Evolutionary conservation across 352 stramenopile species (phyloP).

Genomic region (Phytophthora crassamura): DNA sequence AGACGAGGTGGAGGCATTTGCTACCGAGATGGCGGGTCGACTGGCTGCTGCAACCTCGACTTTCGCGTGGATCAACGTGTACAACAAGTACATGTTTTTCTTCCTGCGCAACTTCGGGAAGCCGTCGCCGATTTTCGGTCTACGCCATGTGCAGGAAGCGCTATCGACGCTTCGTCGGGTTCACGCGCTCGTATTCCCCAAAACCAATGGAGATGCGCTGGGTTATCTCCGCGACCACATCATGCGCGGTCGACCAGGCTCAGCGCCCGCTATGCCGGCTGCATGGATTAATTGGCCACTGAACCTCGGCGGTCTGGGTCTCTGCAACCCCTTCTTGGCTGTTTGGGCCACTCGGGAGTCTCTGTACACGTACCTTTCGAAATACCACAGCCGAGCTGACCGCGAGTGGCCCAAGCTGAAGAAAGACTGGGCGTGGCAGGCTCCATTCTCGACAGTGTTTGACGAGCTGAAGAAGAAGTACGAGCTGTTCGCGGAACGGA

Average conservation of each 20-base stretch:
- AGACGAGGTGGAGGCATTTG: slow-evolving; percentile 44
- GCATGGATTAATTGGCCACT: slow-evolving; percentile 53
- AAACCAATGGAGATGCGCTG: slow-evolving; percentile 44
- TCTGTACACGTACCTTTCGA: slow-evolving; percentile 34
- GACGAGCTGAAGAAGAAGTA: slow-evolving; percentile 34
- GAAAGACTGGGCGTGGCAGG: slow-evolving; percentile 46
- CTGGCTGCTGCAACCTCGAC: slow-evolving; percentile 36
- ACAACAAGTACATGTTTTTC: slow-evolving; percentile 71
- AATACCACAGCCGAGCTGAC: slow-evolving; percentile 28
- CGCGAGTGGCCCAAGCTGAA: slow-evolving; percentile 41
- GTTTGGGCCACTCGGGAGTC: slow-evolving; percentile 40
- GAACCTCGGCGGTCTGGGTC: slow-evolving; percentile 45
- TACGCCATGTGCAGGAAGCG: slow-evolving; percentile 31
- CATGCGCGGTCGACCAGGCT: slow-evolving; percentile 11
- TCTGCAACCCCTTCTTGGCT: slow-evolving; percentile 53
- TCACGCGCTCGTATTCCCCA: slow-evolving; percentile 42
- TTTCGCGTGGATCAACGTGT: slow-evolving; percentile 55
- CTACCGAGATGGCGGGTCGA: slow-evolving; percentile 48
- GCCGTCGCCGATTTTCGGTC: slow-evolving; percentile 39
- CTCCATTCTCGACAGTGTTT: slow-evolving; percentile 42
- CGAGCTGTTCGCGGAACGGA: slow-evolving; percentile 36
- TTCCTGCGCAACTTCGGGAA: slow-evolving; percentile 60
- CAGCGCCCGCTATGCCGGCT: slow-evolving; percentile 30
- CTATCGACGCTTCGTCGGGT: slow-evolving; percentile 43
- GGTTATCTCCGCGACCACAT: slow-evolving; percentile 37